Percentiles rank a stretch among this genome's conserved stretches.
Evolutionary conservation across 306 rosid species (phyloP).

Genomic region (Quillaja saponaria): DNA sequence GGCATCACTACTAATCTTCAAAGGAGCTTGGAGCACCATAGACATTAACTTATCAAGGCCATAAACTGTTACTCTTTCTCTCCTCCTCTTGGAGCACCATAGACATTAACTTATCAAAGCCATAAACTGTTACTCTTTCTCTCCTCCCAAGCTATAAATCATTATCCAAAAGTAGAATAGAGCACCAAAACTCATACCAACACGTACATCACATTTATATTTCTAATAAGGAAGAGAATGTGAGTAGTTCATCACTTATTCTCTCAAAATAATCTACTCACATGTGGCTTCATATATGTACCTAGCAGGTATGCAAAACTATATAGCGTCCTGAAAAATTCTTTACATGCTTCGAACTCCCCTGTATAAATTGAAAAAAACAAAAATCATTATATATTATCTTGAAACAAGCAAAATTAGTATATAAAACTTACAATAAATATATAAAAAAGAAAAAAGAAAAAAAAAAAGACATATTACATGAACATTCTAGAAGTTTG

Average conservation of each 20-base stretch:
- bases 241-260: no score
- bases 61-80: no score
- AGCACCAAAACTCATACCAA: neutral
- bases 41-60: no score
- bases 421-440: slow-evolving; percentile 2
- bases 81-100: no score
- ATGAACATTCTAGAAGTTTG: slow-evolving; percentile 9
- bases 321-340: slow-evolving; percentile 58
- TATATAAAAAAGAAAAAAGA: neutral
- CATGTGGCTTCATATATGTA: slow-evolving; percentile 89
- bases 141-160: no score
- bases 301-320: slow-evolving; percentile 71
- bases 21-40: no score
- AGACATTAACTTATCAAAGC: no score
- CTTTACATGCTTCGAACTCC: slow-evolving; percentile 67
- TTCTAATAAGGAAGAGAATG: slow-evolving; percentile 2
- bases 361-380: slow-evolving; percentile 52
- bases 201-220: slow-evolving; percentile 16
- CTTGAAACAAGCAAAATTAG: slow-evolving; percentile 15
- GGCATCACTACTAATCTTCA: no score
- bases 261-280: slow-evolving; percentile 36
- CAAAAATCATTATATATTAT: slow-evolving; percentile 9
- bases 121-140: no score
- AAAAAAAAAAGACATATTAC: neutral
- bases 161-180: no score